phyloP scores from a whole-genome alignment of 495 filamentous ascomycete genomes.

The Aspergillus avenaceus region DNA sequence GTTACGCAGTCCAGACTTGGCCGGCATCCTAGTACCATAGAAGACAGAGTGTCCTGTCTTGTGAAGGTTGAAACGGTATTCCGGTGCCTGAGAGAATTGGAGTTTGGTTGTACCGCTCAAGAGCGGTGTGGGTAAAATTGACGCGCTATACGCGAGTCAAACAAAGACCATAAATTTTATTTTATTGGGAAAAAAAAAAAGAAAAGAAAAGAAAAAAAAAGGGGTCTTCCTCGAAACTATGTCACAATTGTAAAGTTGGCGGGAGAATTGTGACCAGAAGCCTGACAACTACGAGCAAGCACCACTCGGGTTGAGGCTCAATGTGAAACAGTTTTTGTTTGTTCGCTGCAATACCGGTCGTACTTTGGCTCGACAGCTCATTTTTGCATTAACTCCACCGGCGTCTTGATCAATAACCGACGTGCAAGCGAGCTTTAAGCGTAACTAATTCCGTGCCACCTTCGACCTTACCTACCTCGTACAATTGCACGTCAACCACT shows the following conservation, averaged over 20 bases:
- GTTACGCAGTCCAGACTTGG: not conserved
- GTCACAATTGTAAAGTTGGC: too few relatives aligned
- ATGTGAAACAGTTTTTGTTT: not conserved
- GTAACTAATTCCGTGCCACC: not conserved
- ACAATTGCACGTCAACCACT: not conserved
- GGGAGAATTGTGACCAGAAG: too few relatives aligned
- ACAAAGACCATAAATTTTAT: too few relatives aligned
- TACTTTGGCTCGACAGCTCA: too few relatives aligned
- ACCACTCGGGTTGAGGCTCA: not conserved
- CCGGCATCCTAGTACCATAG: not conserved
- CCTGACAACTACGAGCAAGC: not conserved
- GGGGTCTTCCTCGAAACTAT: not conserved
- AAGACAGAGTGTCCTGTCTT: not conserved
- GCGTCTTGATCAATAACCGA: not conserved
- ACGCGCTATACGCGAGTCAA: not conserved
- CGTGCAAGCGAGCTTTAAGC: constrained; percentile 9
- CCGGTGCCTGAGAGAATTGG: too few relatives aligned
- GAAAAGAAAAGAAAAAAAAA: too few relatives aligned
- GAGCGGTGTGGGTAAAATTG: not conserved
- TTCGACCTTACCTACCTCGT: not conserved
- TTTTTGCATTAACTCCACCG: not conserved
- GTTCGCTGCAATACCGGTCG: not conserved
- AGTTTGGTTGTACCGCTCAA: not conserved
- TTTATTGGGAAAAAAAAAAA: too few relatives aligned
- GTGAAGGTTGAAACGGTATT: not conserved